A percentile compares a stretch with the other conserved stretches of the same genome.
Conservation (phyloP, 371 early-diverging fungal species). For the Rhizopus arrhizus region DNA sequence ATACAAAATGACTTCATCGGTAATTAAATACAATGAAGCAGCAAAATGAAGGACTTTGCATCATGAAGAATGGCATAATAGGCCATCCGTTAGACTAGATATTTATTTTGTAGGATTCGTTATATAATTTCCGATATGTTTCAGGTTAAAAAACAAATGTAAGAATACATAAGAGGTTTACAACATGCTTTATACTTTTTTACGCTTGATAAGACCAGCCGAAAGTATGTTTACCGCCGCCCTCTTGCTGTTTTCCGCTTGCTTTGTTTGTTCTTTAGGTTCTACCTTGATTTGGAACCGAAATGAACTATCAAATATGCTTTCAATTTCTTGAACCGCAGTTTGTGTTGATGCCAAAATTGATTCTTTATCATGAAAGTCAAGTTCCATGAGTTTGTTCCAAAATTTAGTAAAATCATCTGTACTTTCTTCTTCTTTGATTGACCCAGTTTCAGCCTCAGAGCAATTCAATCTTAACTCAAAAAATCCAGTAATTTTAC, state of each 20-base stretch:
- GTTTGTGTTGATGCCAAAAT: conserved; percentile 17
- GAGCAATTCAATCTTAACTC: conserved; percentile 16
- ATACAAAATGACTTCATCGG: too few relatives aligned
- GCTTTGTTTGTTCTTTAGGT: conserved; percentile 2
- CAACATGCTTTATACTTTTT: conserved; percentile 12
- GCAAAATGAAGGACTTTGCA: too few relatives aligned
- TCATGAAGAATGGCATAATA: too few relatives aligned
- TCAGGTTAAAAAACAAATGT: background rate
- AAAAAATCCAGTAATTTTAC: conserved; percentile 71
- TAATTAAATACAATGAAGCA: too few relatives aligned
- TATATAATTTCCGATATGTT: too few relatives aligned
- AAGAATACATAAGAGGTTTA: background rate
- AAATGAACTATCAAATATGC: conserved; percentile 7
- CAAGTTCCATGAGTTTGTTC: conserved; percentile 36
- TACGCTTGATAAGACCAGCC: conserved; percentile 26
- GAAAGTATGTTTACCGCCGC: conserved; percentile 27
- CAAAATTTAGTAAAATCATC: conserved; percentile 28
- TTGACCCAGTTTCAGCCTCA: background rate
- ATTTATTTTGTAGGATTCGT: too few relatives aligned
- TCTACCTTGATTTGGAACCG: conserved; percentile 7
- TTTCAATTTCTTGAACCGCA: conserved; percentile 16
- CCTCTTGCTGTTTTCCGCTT: conserved; percentile 14
- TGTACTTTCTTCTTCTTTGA: background rate
- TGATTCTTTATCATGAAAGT: conserved; percentile 22
- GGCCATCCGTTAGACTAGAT: too few relatives aligned